Evolutionary conservation across 768 basidiomycete species (phyloP).

Genomic region (Rhizopogon rudus): DNA sequence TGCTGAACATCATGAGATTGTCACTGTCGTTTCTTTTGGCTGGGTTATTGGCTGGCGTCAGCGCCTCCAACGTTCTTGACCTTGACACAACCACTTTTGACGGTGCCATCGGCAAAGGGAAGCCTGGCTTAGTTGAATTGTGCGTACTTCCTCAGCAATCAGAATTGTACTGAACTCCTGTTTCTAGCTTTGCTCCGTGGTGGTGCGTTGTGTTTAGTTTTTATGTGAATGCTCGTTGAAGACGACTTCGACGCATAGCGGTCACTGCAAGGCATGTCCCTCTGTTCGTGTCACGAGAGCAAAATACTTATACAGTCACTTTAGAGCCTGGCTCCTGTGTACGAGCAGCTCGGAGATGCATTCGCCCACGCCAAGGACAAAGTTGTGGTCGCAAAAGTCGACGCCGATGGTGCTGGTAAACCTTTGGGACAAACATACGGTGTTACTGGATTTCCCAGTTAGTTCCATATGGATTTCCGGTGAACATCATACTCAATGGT

Average conservation of each 20-base stretch:
- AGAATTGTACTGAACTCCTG: not conserved
- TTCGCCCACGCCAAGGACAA: slow-evolving; percentile 75
- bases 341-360: slow-evolving; percentile 88
- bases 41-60: slow-evolving; percentile 48
- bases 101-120: slow-evolving; percentile 66
- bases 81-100: slow-evolving; percentile 76
- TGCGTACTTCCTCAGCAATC: slow-evolving; percentile 33
- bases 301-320: not conserved
- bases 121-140: slow-evolving; percentile 89
- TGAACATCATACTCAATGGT: slow-evolving; percentile 6
- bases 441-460: slow-evolving; percentile 85
- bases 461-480: slow-evolving; percentile 19
- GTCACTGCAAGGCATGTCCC: slow-evolving; percentile 75
- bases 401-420: slow-evolving; percentile 85
- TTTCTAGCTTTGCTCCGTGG: slow-evolving; percentile 77
- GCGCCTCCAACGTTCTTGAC: slow-evolving; percentile 82
- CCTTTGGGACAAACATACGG: slow-evolving; percentile 73
- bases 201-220: slow-evolving; percentile 46
- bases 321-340: slow-evolving; percentile 83
- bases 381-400: slow-evolving; percentile 86
- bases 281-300: not conserved
- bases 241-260: slow-evolving; percentile 36
- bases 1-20: slow-evolving; percentile 48
- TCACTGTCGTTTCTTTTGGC: slow-evolving; percentile 50
- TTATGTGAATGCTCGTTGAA: not conserved